These are phyloP conservation scores for Sporisorium scitamineum DNA, from an alignment of 1,284 basidiomycete species.

Conservation along the genomic window DNA sequence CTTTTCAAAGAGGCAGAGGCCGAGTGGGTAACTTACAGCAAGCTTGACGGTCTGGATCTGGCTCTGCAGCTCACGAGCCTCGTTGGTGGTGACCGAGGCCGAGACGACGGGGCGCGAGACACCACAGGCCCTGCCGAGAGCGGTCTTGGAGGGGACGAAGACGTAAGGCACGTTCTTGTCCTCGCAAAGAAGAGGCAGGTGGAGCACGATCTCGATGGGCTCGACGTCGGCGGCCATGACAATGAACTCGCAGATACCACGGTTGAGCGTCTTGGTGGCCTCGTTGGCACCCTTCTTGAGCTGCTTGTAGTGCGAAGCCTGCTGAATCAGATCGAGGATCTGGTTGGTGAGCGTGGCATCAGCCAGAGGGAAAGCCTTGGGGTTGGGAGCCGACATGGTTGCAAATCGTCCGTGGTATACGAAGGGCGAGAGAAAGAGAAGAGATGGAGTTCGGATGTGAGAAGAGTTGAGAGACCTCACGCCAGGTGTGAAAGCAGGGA, in stretches of 20 bases:
- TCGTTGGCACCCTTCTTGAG: slow-evolving; percentile 98
- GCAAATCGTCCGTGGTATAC: slow-evolving; percentile 13
- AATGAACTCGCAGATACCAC: slow-evolving; percentile 98
- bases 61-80: slow-evolving; percentile 88
- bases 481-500: slow-evolving; percentile 49
- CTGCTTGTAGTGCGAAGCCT: slow-evolving; percentile 85
- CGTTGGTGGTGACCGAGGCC: slow-evolving; percentile 93
- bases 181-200: slow-evolving; percentile 96
- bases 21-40: slow-evolving; percentile 51
- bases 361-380: slow-evolving; percentile 94
- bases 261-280: slow-evolving; percentile 95
- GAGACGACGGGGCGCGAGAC: slow-evolving; percentile 96
- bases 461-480: slow-evolving; percentile 45
- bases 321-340: slow-evolving; percentile 74
- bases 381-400: slow-evolving; percentile 70
- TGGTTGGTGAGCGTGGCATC: slow-evolving; percentile 91
- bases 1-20: background rate
- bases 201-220: slow-evolving; percentile 96
- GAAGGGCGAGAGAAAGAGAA: background rate
- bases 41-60: slow-evolving; percentile 89
- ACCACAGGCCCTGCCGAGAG: slow-evolving; percentile 94
- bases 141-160: slow-evolving; percentile 93
- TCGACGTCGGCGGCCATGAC: slow-evolving; percentile 91
- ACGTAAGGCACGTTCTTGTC: slow-evolving; percentile 99
- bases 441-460: slow-evolving; percentile 2